Percentiles rank a stretch among this genome's conserved stretches.
Conservation (phyloP, 805 yeast species). For the Ogataea philodendri region DNA sequence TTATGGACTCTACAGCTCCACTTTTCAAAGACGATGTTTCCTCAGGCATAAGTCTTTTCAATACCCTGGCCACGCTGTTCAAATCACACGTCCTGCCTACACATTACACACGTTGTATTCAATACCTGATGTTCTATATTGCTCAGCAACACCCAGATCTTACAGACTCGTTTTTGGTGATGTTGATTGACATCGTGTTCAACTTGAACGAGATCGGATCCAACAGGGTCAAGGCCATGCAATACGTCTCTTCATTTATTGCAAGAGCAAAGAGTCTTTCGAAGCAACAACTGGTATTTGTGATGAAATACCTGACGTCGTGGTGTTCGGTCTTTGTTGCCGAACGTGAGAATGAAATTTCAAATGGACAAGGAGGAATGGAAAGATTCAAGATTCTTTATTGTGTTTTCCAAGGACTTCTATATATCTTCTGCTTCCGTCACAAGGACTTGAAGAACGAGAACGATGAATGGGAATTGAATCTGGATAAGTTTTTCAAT, state of each 20-base stretch:
- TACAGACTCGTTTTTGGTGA: conserved; percentile 79
- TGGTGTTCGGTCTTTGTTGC: conserved; percentile 81
- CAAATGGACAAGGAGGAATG: conserved; percentile 67
- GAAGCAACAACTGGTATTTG: conserved; percentile 71
- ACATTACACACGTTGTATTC: conserved; percentile 85
- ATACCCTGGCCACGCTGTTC: conserved; percentile 72
- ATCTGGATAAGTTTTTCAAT: conserved; percentile 82
- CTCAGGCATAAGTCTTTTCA: conserved; percentile 65
- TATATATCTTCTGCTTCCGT: conserved; percentile 90
- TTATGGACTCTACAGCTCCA: conserved; percentile 50
- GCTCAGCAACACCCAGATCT: conserved; percentile 81
- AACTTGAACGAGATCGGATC: conserved; percentile 65
- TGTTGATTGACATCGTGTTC: conserved; percentile 80
- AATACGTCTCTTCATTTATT: conserved; percentile 84
- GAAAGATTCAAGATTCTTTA: conserved; percentile 86
- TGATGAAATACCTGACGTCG: conserved; percentile 74
- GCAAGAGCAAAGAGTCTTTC: conserved; percentile 80
- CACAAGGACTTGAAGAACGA: conserved; percentile 51
- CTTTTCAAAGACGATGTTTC: conserved; percentile 52
- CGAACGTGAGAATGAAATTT: conserved; percentile 84
- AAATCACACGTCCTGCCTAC: conserved; percentile 85
- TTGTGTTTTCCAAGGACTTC: conserved; percentile 84
- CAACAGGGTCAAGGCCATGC: conserved; percentile 83
- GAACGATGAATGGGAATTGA: conserved; percentile 66
- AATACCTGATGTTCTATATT: conserved; percentile 75